These are phyloP conservation scores for Inonotus obliquus DNA, from an alignment of 1,284 basidiomycete genomes.

Conservation along the genomic window DNA sequence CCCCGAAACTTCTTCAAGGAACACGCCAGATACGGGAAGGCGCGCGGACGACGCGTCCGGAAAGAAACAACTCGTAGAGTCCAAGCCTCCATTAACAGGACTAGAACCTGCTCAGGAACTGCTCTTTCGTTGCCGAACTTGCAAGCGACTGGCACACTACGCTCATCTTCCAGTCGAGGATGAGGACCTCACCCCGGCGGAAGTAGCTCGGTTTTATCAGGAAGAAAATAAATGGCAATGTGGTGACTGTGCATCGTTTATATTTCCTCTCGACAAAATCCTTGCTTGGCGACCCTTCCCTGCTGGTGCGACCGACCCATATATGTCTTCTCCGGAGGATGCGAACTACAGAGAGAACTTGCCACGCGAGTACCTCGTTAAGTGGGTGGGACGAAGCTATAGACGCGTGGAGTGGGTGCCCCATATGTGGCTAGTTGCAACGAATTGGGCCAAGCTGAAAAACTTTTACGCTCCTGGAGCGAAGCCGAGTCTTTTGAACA, in stretches of 20 bases:
- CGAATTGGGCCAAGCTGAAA: constrained; percentile 56
- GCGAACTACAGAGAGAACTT: constrained; percentile 56
- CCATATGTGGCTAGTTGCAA: constrained; percentile 81
- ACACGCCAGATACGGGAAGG: constrained; percentile 26
- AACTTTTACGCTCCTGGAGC: constrained; percentile 74
- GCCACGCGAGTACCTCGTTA: constrained; percentile 86
- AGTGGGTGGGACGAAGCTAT: constrained; percentile 78
- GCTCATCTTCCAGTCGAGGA: constrained; percentile 52
- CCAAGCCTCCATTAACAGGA: constrained; percentile 7
- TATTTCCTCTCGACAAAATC: constrained; percentile 76
- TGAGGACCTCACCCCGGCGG: constrained; percentile 31
- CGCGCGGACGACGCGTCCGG: constrained; percentile 29
- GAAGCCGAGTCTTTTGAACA: constrained; percentile 59
- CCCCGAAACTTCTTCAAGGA: constrained; percentile 16
- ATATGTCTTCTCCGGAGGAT: constrained; percentile 35
- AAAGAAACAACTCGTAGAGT: constrained; percentile 14
- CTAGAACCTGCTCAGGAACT: constrained; percentile 37
- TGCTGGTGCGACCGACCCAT: constrained; percentile 49
- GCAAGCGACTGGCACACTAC: constrained; percentile 80
- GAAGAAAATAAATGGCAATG: constrained; percentile 66
- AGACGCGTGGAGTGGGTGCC: constrained; percentile 82
- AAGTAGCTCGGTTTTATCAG: constrained; percentile 65
- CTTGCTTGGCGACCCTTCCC: constrained; percentile 87
- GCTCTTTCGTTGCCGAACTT: constrained; percentile 76
- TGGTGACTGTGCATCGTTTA: constrained; percentile 72